Conservation (phyloP, 305 asterid genomes). For the Fraxinus latifolia region DNA sequence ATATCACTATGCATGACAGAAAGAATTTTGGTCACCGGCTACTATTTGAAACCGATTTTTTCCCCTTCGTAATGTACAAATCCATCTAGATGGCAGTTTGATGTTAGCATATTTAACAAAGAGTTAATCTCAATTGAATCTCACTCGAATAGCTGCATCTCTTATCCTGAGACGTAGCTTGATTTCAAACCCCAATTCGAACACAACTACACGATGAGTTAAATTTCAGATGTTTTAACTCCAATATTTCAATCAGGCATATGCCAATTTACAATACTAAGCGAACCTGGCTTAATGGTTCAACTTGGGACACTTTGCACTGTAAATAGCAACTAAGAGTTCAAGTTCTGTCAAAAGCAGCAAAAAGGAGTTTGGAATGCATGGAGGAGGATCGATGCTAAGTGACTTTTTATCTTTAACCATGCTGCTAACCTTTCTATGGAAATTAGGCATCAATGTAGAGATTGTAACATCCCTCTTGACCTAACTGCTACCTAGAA, state of each 20-base stretch:
- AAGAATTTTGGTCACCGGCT: not conserved
- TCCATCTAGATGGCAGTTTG: not conserved
- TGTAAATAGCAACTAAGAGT: not conserved
- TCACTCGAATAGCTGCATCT: too few relatives aligned
- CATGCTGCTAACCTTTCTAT: not conserved
- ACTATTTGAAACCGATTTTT: not conserved
- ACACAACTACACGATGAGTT: not conserved
- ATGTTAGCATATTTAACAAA: not conserved
- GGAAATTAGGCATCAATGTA: not conserved
- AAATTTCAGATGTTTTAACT: not conserved
- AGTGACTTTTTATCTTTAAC: not conserved
- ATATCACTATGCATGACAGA: not conserved
- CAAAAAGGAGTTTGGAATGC: not conserved
- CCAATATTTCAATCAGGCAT: not conserved
- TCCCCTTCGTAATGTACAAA: not conserved
- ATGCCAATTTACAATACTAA: not conserved
- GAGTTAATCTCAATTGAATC: too few relatives aligned
- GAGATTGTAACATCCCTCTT: not conserved
- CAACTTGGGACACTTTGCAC: not conserved
- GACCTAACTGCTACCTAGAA: not conserved
- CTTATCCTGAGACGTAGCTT: too few relatives aligned
- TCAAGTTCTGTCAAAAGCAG: not conserved
- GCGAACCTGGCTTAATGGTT: not conserved
- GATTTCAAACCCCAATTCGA: too few relatives aligned
- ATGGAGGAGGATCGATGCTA: not conserved